Conservation (phyloP, 2,329 filamentous ascomycete genomes). For the Fusarium drepaniforme region DNA sequence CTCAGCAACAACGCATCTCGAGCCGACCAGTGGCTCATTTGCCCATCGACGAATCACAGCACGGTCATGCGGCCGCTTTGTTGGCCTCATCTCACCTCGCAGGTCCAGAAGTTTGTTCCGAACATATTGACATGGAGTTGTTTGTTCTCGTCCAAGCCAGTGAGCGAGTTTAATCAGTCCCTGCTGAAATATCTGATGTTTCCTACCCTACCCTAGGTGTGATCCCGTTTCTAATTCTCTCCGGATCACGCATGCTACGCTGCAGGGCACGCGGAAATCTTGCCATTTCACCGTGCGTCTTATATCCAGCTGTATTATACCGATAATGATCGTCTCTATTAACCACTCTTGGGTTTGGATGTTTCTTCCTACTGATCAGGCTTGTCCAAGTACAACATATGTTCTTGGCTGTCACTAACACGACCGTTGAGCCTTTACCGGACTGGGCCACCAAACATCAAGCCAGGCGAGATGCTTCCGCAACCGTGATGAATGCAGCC, state of each 20-base stretch:
- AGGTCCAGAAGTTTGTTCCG: neutral
- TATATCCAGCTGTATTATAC: constrained; percentile 3
- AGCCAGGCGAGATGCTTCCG: neutral
- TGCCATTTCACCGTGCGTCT: constrained; percentile 1
- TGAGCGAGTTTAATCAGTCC: neutral
- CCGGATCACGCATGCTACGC: neutral
- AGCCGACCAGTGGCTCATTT: constrained; percentile 20
- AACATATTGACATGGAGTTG: neutral
- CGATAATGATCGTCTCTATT: neutral
- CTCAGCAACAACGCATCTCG: constrained; percentile 2
- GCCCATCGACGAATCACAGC: constrained; percentile 27
- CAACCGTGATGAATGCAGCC: neutral
- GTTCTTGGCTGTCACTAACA: neutral
- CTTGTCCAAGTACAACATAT: neutral
- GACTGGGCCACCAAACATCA: neutral
- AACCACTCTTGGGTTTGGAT: neutral
- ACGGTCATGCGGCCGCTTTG: neutral
- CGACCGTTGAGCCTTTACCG: neutral
- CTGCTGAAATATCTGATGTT: neutral
- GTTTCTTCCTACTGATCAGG: neutral
- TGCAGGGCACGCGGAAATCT: neutral
- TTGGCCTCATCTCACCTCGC: constrained; percentile 5
- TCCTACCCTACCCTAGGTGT: neutral
- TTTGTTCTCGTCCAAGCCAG: neutral
- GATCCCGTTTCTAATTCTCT: neutral